A percentile compares a stretch with the other conserved stretches of the same genome.
Conservation (phyloP, 371 early-diverging fungal species). For the Circinella umbellata region DNA sequence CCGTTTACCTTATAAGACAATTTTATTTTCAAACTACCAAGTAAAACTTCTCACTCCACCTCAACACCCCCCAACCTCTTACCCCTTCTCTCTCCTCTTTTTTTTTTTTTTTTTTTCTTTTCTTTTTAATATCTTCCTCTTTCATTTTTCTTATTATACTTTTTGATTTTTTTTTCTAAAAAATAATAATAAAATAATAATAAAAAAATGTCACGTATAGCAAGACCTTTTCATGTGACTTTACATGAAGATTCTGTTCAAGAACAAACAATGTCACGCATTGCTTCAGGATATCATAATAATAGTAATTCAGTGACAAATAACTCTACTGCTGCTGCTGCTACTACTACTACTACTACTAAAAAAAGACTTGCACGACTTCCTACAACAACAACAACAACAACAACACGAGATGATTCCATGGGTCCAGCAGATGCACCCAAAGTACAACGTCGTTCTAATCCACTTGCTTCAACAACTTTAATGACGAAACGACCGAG, state of each 20-base stretch:
- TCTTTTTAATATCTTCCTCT: not conserved
- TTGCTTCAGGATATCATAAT: not conserved
- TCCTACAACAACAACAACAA: not conserved
- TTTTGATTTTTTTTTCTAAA: too few species aligned
- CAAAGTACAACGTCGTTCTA: conserved; percentile 21
- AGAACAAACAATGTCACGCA: conserved; percentile 7
- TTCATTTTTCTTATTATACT: too few species aligned
- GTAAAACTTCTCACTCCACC: too few species aligned
- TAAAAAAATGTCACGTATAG: conserved; percentile 19
- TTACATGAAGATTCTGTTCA: conserved; percentile 11
- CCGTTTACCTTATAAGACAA: too few species aligned
- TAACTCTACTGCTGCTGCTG: not conserved
- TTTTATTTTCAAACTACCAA: too few species aligned
- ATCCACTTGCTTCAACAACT: not conserved
- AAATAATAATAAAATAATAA: not conserved
- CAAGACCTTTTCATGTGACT: conserved; percentile 19
- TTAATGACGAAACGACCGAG: not conserved
- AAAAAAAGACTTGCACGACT: conserved; percentile 3
- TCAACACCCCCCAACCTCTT: too few species aligned
- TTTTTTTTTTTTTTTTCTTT: not conserved
- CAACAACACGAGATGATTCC: conserved; percentile 11
- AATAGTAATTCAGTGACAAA: not conserved
- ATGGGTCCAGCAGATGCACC: conserved; percentile 21
- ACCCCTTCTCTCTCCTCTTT: too few species aligned
- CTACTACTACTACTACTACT: not conserved